Evolutionary conservation across 2,329 filamentous ascomycete genomes (phyloP), one percentile per base, ranked within the genome.

Genomic region (Neofusicoccum parvum): DNA sequence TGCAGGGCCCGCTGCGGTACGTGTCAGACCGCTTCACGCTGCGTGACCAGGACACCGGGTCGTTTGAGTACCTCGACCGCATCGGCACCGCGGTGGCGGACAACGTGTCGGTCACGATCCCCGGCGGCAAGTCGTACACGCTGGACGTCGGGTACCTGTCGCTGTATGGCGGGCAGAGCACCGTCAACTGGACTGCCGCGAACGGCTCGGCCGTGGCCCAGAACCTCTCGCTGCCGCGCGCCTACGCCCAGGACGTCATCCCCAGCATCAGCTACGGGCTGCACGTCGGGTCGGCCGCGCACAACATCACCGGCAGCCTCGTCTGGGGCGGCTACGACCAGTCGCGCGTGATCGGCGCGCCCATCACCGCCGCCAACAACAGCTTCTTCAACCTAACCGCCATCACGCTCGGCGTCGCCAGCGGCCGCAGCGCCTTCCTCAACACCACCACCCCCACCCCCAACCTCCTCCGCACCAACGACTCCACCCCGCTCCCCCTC

Each of bases 341-440:
- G 58, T 72, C 69, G 36, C 68, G 76, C 1, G 69, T 73, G 0
- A 65, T 78, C 10, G 75, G 71, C 37, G 14, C 20, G 0, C 67
- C 71, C 0, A 67, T 72, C 2, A 73, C 68, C 2, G 65, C 68
- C 1, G 73, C 72, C 45, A 15, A 17, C 3, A 59, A 45, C 48
- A 48, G 50, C 39, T 62, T 46, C 1, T 64, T 75, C 20, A 65
- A 69, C 6, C 67, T 84, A 6, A 69, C 73, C 12, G 80, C 82
- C 60, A 78, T 84, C 37, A 69, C 71, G 12, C 75, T 84, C 23
- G 76, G 75, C 2, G 79, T 82, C 20, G 70, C 77, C 3, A 69
- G 71, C 15, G 81, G 81, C 3, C 72, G 66, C 15, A 80, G 78
- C 1, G 80, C 80, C 2, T 32, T 50, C 45, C 20, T 39, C 59